A percentile compares a stretch with the other conserved stretches of the same genome.
phyloP scores from a whole-genome alignment of 1,284 basidiomycete genomes.

The Cryptococcus amylolentus region DNA sequence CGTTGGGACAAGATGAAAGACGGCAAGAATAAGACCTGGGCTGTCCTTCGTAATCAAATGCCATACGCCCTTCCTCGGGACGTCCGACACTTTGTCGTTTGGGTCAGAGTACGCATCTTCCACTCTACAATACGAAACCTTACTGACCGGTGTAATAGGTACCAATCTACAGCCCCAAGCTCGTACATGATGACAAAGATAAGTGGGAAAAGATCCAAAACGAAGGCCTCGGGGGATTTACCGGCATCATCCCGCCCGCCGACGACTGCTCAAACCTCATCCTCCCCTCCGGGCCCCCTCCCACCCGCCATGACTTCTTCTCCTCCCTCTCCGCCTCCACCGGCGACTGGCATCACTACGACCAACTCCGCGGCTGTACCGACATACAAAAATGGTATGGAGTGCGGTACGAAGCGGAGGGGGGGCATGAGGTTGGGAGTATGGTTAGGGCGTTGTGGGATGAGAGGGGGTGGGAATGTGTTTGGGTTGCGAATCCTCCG shows the following conservation, averaged over 20 bases:
- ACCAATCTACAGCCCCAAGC: conserved; percentile 42
- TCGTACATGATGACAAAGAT: conserved; percentile 32
- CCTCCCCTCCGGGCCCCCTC: no score
- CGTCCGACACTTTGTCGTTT: conserved; percentile 44
- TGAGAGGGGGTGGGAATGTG: conserved; percentile 45
- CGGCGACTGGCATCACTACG: no score
- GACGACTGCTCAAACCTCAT: no score
- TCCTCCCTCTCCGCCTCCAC: no score
- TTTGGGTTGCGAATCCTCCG: conserved; percentile 40
- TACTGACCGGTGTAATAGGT: conserved; percentile 16
- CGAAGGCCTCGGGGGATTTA: conserved; percentile 44
- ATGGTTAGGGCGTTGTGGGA: conserved; percentile 46
- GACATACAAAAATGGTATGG: conserved; percentile 36
- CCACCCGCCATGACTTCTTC: no score
- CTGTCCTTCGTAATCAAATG: conserved; percentile 48
- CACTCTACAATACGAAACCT: background rate
- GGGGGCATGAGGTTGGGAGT: conserved; percentile 39
- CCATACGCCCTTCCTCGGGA: conserved; percentile 47
- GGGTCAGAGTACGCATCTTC: conserved; percentile 38
- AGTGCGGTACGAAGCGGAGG: conserved; percentile 25
- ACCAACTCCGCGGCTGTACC: no score
- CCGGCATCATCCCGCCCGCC: conserved; percentile 30
- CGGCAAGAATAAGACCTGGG: conserved; percentile 25
- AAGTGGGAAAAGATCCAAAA: conserved; percentile 39
- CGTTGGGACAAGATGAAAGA: conserved; percentile 20